Percentiles rank a stretch among this genome's conserved stretches.
These are phyloP conservation scores for Taphrina sp. DNA, from an alignment of 1,139 yeast genomes.

Conservation along the genomic window DNA sequence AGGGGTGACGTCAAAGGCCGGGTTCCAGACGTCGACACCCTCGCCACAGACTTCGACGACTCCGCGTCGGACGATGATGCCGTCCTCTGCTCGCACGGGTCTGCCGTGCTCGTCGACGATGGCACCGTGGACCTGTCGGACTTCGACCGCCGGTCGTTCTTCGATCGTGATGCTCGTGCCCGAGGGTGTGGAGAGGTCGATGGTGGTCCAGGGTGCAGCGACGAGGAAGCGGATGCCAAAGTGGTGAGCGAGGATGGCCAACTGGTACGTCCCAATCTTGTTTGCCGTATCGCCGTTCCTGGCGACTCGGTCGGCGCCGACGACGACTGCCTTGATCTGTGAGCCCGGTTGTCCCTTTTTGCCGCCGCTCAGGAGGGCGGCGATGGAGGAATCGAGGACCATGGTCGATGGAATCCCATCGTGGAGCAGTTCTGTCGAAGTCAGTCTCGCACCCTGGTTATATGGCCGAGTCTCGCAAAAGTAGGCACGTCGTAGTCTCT, in stretches of 20 bases:
- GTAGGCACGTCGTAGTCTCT: conserved; percentile 64
- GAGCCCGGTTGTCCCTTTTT: conserved; percentile 45
- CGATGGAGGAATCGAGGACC: conserved; percentile 88
- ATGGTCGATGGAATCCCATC: conserved; percentile 85
- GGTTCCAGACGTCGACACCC: conserved; percentile 84
- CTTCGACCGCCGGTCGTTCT: conserved; percentile 77
- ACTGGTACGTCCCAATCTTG: conserved; percentile 93
- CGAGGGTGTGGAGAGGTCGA: conserved; percentile 62
- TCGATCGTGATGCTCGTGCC: conserved; percentile 82
- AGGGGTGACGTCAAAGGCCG: conserved; percentile 93
- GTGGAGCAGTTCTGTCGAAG: conserved; percentile 83
- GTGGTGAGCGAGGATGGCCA: conserved; percentile 64
- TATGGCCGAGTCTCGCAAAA: conserved; percentile 96
- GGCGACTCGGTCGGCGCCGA: conserved; percentile 98
- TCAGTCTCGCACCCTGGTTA: conserved; percentile 91
- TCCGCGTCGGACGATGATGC: conserved; percentile 37
- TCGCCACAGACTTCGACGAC: conserved; percentile 84
- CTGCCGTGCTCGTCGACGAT: conserved; percentile 44
- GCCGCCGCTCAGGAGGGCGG: conserved; percentile 57
- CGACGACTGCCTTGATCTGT: conserved; percentile 74
- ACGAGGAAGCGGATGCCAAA: conserved; percentile 73
- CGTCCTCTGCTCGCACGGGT: conserved; percentile 41
- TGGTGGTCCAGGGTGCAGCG: conserved; percentile 92
- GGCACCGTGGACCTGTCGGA: conserved; percentile 71
- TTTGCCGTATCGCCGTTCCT: conserved; percentile 92